Conservation (phyloP, 495 filamentous ascomycete genomes). For the Talaromyces stipitatus region DNA sequence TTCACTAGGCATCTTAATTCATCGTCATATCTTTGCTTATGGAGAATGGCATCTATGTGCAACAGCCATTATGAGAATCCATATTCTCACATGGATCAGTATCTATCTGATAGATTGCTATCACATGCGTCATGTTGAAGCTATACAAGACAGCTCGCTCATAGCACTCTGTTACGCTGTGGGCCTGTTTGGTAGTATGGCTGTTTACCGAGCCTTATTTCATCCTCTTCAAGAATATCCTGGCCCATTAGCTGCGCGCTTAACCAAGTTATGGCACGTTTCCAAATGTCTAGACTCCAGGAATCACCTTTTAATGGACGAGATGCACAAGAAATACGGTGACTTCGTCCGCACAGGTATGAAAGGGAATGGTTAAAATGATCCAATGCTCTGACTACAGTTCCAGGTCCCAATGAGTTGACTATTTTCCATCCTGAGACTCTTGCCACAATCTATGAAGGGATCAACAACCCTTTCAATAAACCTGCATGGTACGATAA, state of each 20-base stretch:
- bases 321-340: slow-evolving; percentile 29
- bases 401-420: slow-evolving; percentile 20
- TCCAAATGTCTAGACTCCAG: slow-evolving; percentile 18
- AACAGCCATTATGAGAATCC: too few species aligned
- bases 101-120: too few species aligned
- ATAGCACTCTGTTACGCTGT: too few species aligned
- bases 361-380: too few species aligned
- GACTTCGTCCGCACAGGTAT: slow-evolving; percentile 29
- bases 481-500: slow-evolving; percentile 43
- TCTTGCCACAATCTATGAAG: slow-evolving; percentile 25
- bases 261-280: slow-evolving; percentile 36
- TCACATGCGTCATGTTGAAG: too few species aligned
- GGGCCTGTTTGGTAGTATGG: slow-evolving; percentile 32
- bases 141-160: too few species aligned
- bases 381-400: too few species aligned
- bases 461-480: slow-evolving; percentile 14
- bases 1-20: too few species aligned
- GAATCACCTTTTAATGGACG: slow-evolving; percentile 23
- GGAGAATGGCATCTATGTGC: too few species aligned
- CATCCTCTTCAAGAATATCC: slow-evolving; percentile 34
- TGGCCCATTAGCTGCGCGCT: slow-evolving; percentile 27
- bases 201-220: slow-evolving; percentile 35
- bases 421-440: slow-evolving; percentile 25
- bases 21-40: too few species aligned
- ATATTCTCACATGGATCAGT: too few species aligned